Percentiles rank a stretch among this genome's conserved stretches.
These are phyloP conservation scores for Backusella liffmaniae DNA, from an alignment of 192 early-diverging fungal genomes.

Conservation along the genomic window DNA sequence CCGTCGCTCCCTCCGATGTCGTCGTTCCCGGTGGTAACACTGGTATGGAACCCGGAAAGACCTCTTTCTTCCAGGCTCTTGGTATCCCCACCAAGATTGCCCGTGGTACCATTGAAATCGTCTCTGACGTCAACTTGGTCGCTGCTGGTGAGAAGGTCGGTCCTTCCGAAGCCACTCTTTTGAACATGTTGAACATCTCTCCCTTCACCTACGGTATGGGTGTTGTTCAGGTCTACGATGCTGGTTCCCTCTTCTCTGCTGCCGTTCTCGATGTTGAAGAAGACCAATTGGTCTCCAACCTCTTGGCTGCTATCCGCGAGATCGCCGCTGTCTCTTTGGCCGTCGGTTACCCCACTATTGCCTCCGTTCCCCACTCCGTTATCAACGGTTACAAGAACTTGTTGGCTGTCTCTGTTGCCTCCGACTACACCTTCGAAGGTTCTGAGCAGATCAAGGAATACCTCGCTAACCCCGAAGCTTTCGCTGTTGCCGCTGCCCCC, in stretches of 20 bases:
- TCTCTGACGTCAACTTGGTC: too few species aligned
- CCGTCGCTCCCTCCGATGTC: conserved; percentile 83
- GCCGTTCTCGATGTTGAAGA: conserved; percentile 90
- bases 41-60: too few species aligned
- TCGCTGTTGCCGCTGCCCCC: conserved; percentile 77
- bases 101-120: too few species aligned
- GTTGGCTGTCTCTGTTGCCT: conserved; percentile 84
- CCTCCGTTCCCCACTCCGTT: conserved; percentile 92
- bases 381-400: conserved; percentile 99
- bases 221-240: conserved; percentile 90
- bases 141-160: too few species aligned
- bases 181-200: conserved; percentile 53
- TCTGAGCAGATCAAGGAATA: conserved; percentile 94
- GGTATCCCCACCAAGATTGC: too few species aligned
- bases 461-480: conserved; percentile 87
- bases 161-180: too few species aligned
- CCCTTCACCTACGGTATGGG: conserved; percentile 99
- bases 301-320: conserved; percentile 68
- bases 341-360: conserved; percentile 73
- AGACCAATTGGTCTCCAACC: conserved; percentile 60
- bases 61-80: too few species aligned
- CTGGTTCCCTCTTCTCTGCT: conserved; percentile 86
- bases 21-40: too few species aligned
- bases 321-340: conserved; percentile 84
- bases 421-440: conserved; percentile 89